Conservation (phyloP, 768 basidiomycete genomes). For the Pleurotus giganteus region DNA sequence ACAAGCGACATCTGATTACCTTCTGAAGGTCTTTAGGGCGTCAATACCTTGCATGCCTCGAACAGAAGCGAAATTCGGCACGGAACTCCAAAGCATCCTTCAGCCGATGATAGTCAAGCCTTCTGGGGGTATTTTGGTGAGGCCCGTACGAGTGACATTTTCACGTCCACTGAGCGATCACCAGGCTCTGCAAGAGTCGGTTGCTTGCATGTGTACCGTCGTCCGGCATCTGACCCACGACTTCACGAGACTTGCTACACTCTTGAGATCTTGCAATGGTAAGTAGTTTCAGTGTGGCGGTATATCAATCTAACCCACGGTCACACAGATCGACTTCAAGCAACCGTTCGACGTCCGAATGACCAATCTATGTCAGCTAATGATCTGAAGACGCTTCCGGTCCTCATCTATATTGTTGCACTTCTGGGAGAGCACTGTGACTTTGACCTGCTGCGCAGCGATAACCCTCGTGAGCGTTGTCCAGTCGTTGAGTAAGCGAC, state of each 20-base stretch:
- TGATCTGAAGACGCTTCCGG: constrained; percentile 55
- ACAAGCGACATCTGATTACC: constrained; percentile 76
- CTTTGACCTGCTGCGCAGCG: constrained; percentile 72
- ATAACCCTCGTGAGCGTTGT: constrained; percentile 53
- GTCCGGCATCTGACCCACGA: constrained; percentile 87
- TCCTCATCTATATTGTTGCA: constrained; percentile 82
- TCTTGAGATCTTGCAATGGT: constrained; percentile 88
- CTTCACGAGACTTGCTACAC: constrained; percentile 69
- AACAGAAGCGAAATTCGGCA: constrained; percentile 84
- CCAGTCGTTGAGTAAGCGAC: background rate
- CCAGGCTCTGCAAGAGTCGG: constrained; percentile 85
- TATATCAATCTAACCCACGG: background rate
- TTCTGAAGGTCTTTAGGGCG: constrained; percentile 84
- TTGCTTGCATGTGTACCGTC: constrained; percentile 88
- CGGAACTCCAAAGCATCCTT: constrained; percentile 76
- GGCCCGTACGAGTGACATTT: constrained; percentile 14
- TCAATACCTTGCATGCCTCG: constrained; percentile 88
- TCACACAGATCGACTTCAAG: constrained; percentile 57
- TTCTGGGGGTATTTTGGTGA: constrained; percentile 65
- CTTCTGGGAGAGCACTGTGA: constrained; percentile 87
- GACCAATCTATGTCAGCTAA: constrained; percentile 38
- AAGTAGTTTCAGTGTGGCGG: constrained; percentile 16
- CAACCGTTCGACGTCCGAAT: constrained; percentile 45
- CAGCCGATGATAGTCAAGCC: constrained; percentile 94
- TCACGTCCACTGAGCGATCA: background rate